A percentile compares a stretch with the other conserved stretches of the same genome.
phyloP scores from a whole-genome alignment of 495 filamentous ascomycete species.

The Aspergillus haitiensis region DNA sequence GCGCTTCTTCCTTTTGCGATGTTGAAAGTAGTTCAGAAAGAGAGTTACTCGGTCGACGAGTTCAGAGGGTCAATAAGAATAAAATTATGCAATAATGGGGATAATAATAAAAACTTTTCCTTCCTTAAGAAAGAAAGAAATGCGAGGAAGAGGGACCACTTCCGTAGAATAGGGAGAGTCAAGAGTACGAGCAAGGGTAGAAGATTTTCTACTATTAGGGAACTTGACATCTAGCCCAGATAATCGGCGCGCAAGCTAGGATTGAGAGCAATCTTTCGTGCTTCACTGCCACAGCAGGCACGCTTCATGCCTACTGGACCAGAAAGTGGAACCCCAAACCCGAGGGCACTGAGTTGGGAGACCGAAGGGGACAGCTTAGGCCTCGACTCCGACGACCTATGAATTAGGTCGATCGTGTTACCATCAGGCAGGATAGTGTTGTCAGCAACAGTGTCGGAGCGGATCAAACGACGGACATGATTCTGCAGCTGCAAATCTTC shows the following conservation, averaged over 20 bases:
- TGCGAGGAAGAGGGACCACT: not conserved
- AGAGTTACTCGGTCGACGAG: constrained; percentile 27
- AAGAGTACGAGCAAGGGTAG: constrained; percentile 10
- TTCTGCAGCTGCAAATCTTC: constrained; percentile 68
- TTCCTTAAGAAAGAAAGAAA: constrained; percentile 23
- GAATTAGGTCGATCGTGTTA: constrained; percentile 42
- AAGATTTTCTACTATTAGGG: constrained; percentile 15
- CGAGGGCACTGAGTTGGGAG: constrained; percentile 24
- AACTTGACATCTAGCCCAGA: constrained; percentile 31
- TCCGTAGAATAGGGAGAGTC: constrained; percentile 10
- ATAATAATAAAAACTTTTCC: constrained; percentile 22
- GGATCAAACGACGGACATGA: constrained; percentile 64
- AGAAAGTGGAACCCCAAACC: constrained; percentile 32
- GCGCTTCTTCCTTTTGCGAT: constrained; percentile 24
- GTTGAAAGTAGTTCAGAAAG: constrained; percentile 22
- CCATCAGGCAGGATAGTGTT: constrained; percentile 42
- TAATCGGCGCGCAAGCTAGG: constrained; percentile 41
- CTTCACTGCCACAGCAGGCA: constrained; percentile 49
- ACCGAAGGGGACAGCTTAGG: constrained; percentile 14
- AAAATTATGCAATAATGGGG: constrained; percentile 24
- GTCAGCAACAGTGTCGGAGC: constrained; percentile 31
- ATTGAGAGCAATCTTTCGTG: constrained; percentile 42
- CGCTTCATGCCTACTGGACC: constrained; percentile 49
- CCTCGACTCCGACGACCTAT: constrained; percentile 25
- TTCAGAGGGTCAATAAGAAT: constrained; percentile 17